These are phyloP conservation scores for Talaromyces stipitatus DNA, from an alignment of 495 filamentous ascomycete species.

Conservation along the genomic window DNA sequence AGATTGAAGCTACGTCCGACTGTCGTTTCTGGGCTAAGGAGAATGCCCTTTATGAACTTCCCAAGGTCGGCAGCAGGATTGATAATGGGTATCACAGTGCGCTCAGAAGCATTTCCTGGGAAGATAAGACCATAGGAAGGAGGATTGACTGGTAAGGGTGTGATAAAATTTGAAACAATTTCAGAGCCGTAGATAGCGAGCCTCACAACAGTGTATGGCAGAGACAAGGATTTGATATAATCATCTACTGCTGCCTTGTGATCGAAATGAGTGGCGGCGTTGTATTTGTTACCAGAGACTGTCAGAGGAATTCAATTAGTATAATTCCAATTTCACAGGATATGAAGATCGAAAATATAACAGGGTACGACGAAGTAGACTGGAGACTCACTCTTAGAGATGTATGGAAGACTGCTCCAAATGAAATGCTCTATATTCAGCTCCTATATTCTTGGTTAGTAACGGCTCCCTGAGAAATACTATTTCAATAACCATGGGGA, in stretches of 20 bases:
- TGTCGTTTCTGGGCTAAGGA: not conserved
- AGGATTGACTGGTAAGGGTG: not conserved
- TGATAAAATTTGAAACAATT: not conserved
- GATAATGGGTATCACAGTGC: not conserved
- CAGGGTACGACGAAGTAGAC: not conserved
- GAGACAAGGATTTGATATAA: not conserved
- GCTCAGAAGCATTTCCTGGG: not conserved
- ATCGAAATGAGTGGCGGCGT: not conserved
- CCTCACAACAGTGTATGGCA: not conserved
- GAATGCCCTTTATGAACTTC: not conserved
- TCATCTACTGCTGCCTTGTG: not conserved
- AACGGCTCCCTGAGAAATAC: not conserved
- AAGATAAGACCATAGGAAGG: not conserved
- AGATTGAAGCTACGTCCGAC: not conserved
- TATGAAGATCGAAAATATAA: not conserved
- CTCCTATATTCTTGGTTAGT: not conserved
- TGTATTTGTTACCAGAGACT: not conserved
- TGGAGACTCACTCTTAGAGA: not conserved
- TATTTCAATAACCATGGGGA: too few relatives aligned
- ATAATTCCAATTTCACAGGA: too few relatives aligned
- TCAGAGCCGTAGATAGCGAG: not conserved
- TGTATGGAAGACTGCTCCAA: constrained; percentile 4
- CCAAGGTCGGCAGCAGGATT: not conserved
- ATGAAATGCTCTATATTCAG: not conserved
- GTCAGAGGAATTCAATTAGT: not conserved